Evolutionary conservation across 495 filamentous ascomycete genomes (phyloP).

Genomic region (Letharia lupina): DNA sequence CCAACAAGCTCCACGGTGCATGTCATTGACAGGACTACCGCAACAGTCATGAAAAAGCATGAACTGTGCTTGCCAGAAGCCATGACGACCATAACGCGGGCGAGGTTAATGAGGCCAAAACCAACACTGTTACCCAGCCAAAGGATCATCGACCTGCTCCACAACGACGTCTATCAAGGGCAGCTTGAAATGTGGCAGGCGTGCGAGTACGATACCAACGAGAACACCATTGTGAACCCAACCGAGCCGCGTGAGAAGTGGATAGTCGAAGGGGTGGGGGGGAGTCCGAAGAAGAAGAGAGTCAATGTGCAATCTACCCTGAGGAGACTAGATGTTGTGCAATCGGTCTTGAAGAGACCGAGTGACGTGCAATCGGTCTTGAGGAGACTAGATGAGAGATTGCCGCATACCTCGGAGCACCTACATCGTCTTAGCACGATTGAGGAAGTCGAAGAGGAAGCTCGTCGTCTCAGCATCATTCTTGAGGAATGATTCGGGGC

Average conservation of each 20-base stretch:
- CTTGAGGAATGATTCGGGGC: neutral
- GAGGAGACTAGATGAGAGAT: neutral
- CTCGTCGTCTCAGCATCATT: neutral
- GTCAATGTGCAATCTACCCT: neutral
- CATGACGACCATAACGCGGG: neutral
- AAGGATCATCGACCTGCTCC: neutral
- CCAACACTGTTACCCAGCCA: neutral
- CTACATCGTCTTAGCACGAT: neutral
- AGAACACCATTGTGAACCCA: neutral
- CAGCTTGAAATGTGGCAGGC: neutral
- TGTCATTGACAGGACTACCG: neutral
- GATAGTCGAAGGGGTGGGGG: neutral
- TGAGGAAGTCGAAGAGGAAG: neutral
- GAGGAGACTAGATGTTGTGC: too few relatives aligned
- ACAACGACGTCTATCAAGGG: neutral
- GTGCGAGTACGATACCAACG: neutral
- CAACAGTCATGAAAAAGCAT: neutral
- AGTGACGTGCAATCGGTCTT: too few relatives aligned
- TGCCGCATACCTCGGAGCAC: neutral
- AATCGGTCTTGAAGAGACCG: too few relatives aligned
- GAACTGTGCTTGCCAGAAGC: neutral
- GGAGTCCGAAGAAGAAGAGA: neutral
- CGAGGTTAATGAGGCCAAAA: neutral
- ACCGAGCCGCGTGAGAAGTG: neutral
- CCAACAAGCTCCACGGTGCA: neutral